Evolutionary conservation across 2,329 filamentous ascomycete species (phyloP).

Genomic region (Berkeleyomyces rouxiae): DNA sequence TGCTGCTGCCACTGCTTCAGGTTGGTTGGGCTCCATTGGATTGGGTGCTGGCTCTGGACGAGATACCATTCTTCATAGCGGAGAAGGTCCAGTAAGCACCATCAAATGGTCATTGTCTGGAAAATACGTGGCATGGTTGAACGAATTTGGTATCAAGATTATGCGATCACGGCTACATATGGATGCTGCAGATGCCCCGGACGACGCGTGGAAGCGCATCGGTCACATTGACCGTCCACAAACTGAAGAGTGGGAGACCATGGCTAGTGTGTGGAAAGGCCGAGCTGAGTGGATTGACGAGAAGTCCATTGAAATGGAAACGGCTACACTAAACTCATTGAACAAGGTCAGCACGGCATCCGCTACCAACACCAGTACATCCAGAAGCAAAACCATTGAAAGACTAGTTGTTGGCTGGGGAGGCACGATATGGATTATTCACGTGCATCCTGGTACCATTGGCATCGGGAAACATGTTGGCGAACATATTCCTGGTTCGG

Average conservation of each 20-base stretch:
- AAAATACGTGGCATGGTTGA: conserved; percentile 86
- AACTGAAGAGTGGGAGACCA: conserved; percentile 79
- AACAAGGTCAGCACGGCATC: neutral
- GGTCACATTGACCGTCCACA: conserved; percentile 82
- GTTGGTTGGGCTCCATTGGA: conserved; percentile 83
- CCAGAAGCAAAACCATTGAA: conserved; percentile 40
- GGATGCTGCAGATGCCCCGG: conserved; percentile 41
- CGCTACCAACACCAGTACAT: neutral
- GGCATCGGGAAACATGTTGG: conserved; percentile 49
- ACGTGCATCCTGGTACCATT: conserved; percentile 63
- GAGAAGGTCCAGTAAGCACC: conserved; percentile 76
- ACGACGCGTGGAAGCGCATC: conserved; percentile 86
- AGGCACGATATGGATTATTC: conserved; percentile 86
- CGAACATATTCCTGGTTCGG: conserved; percentile 58
- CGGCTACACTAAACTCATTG: conserved; percentile 24
- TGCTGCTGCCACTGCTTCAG: conserved; percentile 67
- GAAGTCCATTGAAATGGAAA: conserved; percentile 55
- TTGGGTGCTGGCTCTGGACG: conserved; percentile 53
- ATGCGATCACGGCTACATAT: conserved; percentile 81
- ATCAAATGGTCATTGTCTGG: conserved; percentile 93
- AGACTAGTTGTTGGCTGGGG: conserved; percentile 90
- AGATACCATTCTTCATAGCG: conserved; percentile 75
- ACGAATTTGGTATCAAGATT: conserved; percentile 93
- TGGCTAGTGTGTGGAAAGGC: conserved; percentile 91
- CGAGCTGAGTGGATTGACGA: conserved; percentile 88